Evolutionary conservation across 2,329 filamentous ascomycete species (phyloP).

Genomic region (Arthrobotrys conoides): DNA sequence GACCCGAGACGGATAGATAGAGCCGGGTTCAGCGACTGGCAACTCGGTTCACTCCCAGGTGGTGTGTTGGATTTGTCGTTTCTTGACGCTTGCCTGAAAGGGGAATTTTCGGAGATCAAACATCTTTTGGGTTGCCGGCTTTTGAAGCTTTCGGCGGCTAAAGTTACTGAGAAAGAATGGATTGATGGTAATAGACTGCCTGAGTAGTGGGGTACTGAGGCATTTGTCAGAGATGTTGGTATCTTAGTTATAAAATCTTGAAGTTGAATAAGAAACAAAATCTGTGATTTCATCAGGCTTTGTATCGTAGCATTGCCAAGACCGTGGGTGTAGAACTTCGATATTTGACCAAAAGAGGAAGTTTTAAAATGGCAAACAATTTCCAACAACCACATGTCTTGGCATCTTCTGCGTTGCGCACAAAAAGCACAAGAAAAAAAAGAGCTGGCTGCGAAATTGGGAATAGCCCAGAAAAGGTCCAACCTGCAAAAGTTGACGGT

Average conservation of each 20-base stretch:
- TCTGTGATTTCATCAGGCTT: too few relatives aligned
- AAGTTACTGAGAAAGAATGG: too few relatives aligned
- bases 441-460: slow-evolving; percentile 59
- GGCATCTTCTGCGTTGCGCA: slow-evolving; percentile 51
- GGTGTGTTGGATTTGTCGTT: slow-evolving; percentile 39
- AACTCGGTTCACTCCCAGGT: slow-evolving; percentile 13
- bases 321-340: too few relatives aligned
- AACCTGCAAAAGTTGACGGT: slow-evolving; percentile 22
- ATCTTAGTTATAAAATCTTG: too few relatives aligned
- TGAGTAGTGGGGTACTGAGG: neutral
- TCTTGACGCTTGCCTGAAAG: neutral
- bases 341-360: slow-evolving; percentile 2
- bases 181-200: too few relatives aligned
- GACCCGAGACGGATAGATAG: neutral
- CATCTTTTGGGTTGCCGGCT: neutral
- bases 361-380: neutral
- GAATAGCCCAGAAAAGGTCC: slow-evolving; percentile 44
- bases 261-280: too few relatives aligned
- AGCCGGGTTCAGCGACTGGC: neutral
- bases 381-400: slow-evolving; percentile 45
- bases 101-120: slow-evolving; percentile 34
- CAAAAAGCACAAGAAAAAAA: slow-evolving; percentile 55
- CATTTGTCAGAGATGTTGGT: neutral
- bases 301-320: too few relatives aligned
- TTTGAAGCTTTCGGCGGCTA: too few relatives aligned